These are phyloP conservation scores for Magnolia sinica DNA, from an alignment of 164 flowering plant species.

Conservation along the genomic window DNA sequence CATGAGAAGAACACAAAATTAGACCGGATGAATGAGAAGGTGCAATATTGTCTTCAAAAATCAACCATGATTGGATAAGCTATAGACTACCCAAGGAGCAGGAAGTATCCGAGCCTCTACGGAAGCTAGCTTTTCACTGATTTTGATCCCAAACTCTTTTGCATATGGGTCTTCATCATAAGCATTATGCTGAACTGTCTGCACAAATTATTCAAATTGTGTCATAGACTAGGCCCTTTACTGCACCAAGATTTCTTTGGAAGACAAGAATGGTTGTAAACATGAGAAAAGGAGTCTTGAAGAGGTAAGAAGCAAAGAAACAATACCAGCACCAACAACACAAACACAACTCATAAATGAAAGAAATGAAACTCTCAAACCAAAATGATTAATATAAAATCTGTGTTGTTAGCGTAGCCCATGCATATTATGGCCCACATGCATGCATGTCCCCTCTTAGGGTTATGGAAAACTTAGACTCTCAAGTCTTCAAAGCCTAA, in stretches of 20 bases:
- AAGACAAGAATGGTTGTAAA: neutral
- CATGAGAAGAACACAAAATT: neutral
- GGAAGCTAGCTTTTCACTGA: constrained; percentile 69
- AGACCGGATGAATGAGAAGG: neutral
- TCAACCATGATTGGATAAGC: neutral
- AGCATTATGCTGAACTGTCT: constrained; percentile 73
- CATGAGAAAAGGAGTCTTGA: neutral
- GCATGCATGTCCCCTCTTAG: too few species aligned
- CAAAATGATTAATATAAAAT: too few species aligned
- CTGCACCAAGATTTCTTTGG: neutral
- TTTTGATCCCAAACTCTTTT: constrained; percentile 71
- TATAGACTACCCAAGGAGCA: constrained; percentile 68
- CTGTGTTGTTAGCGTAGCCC: too few species aligned
- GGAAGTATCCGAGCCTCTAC: constrained; percentile 85
- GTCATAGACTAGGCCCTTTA: neutral
- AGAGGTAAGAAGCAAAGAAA: neutral
- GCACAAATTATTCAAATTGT: constrained; percentile 7
- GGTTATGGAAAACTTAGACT: too few species aligned
- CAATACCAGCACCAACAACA: too few species aligned
- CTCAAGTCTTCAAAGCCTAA: too few species aligned
- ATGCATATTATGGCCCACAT: too few species aligned
- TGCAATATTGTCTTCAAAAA: neutral
- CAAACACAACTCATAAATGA: too few species aligned
- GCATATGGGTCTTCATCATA: constrained; percentile 76
- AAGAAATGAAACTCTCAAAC: too few species aligned